phyloP scores from a whole-genome alignment of 1,284 basidiomycete genomes.

The Paramarasmius palmivorus region DNA sequence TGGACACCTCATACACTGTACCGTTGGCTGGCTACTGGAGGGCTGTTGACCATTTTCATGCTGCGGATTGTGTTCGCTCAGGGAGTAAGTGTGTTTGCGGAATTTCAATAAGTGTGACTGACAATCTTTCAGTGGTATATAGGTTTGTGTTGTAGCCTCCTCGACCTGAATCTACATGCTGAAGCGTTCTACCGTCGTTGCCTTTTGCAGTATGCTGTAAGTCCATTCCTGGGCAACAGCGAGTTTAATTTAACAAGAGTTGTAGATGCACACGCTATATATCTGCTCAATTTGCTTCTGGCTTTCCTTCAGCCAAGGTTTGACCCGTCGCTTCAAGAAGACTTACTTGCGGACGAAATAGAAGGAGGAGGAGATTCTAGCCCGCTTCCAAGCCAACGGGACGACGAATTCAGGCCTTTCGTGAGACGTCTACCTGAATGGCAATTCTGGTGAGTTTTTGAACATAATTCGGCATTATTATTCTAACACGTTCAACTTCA shows the following conservation, averaged over 20 bases:
- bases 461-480: constrained; percentile 53
- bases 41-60: constrained; percentile 77
- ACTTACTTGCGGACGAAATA: constrained; percentile 91
- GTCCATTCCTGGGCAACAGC: constrained; percentile 27
- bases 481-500: constrained; percentile 9
- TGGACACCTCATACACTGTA: constrained; percentile 89
- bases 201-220: constrained; percentile 61
- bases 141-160: constrained; percentile 46
- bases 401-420: constrained; percentile 96
- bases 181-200: background rate
- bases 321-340: constrained; percentile 93
- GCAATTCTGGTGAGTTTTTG: constrained; percentile 82
- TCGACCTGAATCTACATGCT: constrained; percentile 6
- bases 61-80: constrained; percentile 88
- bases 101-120: constrained; percentile 8
- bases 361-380: constrained; percentile 82
- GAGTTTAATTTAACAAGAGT: constrained; percentile 1
- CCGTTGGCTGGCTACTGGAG: constrained; percentile 86
- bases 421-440: constrained; percentile 94
- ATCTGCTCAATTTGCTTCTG: constrained; percentile 87
- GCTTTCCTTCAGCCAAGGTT: constrained; percentile 93
- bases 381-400: constrained; percentile 63
- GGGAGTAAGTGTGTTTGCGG: constrained; percentile 60
- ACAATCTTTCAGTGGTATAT: constrained; percentile 81
- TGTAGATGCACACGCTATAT: constrained; percentile 86